These are phyloP conservation scores for Epichloe gansuensis DNA, from an alignment of 2,329 filamentous ascomycete species.

Conservation along the genomic window DNA sequence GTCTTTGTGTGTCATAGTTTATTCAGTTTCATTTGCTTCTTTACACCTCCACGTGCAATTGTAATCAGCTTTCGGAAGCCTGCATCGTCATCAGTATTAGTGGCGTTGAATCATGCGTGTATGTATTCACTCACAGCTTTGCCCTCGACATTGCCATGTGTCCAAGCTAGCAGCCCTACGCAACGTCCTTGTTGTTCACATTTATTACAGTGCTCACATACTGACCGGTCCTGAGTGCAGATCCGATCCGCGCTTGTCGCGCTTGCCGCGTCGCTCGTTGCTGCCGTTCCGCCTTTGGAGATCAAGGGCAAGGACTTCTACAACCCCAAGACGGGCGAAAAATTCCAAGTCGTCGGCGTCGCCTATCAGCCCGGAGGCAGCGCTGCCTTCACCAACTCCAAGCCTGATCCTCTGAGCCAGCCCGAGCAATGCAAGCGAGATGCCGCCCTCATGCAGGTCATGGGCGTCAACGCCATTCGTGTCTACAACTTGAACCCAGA, in stretches of 20 bases:
- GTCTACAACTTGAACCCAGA: slow-evolving; percentile 58
- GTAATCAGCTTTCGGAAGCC: background rate
- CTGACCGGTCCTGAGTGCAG: slow-evolving; percentile 12
- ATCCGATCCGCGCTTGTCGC: slow-evolving; percentile 36
- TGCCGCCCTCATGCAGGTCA: slow-evolving; percentile 51
- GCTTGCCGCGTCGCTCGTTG: slow-evolving; percentile 38
- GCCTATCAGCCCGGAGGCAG: slow-evolving; percentile 60
- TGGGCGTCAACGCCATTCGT: slow-evolving; percentile 55
- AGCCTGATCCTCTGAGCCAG: slow-evolving; percentile 49
- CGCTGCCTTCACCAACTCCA: slow-evolving; percentile 41
- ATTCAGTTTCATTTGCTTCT: background rate
- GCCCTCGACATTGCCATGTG: background rate
- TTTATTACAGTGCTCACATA: background rate
- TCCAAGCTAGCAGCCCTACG: background rate
- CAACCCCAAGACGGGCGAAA: slow-evolving; percentile 44
- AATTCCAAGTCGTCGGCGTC: slow-evolving; percentile 54
- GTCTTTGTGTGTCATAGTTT: background rate
- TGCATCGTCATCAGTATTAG: background rate
- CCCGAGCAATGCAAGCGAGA: slow-evolving; percentile 47
- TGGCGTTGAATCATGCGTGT: slow-evolving; percentile 10
- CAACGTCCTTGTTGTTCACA: no score
- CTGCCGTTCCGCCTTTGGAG: slow-evolving; percentile 45
- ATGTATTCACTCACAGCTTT: slow-evolving; percentile 2
- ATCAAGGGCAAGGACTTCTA: slow-evolving; percentile 47
- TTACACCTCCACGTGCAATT: background rate